Base-by-base conservation (phyloP, 2,329 filamentous ascomycete species). In the Aspergillus pseudoglaucus region DNA sequence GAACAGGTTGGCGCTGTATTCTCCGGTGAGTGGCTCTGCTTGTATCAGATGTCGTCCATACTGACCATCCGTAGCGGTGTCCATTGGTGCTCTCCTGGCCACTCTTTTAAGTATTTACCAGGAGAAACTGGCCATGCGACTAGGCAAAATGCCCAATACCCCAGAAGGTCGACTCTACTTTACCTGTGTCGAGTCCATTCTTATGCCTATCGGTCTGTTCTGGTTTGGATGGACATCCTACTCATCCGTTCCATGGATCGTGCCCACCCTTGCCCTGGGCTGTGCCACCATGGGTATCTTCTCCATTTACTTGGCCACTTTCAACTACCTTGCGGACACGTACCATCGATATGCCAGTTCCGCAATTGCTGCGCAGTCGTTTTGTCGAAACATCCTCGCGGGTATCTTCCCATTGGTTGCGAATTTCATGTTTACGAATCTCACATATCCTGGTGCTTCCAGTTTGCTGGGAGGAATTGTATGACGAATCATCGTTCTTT, bases 311-410 rank as follows among this genome's bases (percentile, higher is more conserved):
- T 77, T 95, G 1, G 84, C 89, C 4, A 85, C 88, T 0, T 95
- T 95, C 72, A 95, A 95, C 64, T 95, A 94, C 57, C 77, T 95
- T 1, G 88, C 89, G 17, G 90, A 95, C 60, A 84, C 84, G 2
- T 95, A 95, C 66, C 84, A 89, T 62, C 75, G 79, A 5, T 94
- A 90, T 60, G 88, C 89, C 0, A 88, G 83, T 25, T 90, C 86
- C 1, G 88, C 90, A 0, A 70, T 95, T 2, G 90, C 89, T 0
- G 87, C 88, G 1, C 88, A 94, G 70, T 85, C 81, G 9, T 91
- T 87, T 62, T 90, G 87, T 62, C 79, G 90, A n/a, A 95, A 95
- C 63, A 75, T 93, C 3, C 70, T 94, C 0, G 88, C 83, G 3
- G 89, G 88, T 1, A 68, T 81, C 0, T 93, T 95, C 52, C 88